Evolutionary conservation across 106 monocot species (phyloP).

Genomic region (Cymbidium sinense): DNA sequence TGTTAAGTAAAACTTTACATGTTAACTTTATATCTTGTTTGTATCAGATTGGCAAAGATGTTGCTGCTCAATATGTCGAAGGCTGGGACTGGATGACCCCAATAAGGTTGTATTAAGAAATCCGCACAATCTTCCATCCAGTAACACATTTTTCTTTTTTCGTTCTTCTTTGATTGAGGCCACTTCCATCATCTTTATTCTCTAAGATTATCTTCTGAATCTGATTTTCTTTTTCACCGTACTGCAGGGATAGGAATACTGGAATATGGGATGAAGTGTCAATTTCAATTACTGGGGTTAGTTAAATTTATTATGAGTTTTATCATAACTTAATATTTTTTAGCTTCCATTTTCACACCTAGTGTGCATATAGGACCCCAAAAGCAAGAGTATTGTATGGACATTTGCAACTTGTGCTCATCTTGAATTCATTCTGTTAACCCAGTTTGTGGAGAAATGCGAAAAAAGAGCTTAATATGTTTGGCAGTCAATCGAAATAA

Average conservation of each 20-base stretch:
- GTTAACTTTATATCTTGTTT: not conserved
- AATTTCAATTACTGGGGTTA: slow-evolving; percentile 72
- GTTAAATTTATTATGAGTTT: slow-evolving; percentile 12
- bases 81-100: slow-evolving; percentile 99
- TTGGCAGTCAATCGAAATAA: not conserved
- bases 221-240: slow-evolving; percentile 3
- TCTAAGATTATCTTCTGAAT: not conserved
- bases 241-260: slow-evolving; percentile 94
- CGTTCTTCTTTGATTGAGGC: not conserved
- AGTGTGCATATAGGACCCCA: not conserved
- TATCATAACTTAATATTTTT: not conserved
- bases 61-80: slow-evolving; percentile 99
- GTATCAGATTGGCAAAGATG: slow-evolving; percentile 94
- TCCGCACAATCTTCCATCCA: not conserved
- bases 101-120: slow-evolving; percentile 59
- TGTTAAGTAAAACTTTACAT: not conserved
- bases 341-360: not conserved
- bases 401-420: not conserved
- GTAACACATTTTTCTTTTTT: not conserved
- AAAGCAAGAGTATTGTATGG: too few relatives aligned
- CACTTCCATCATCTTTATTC: not conserved
- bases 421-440: not conserved
- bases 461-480: not conserved
- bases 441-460: too few relatives aligned
- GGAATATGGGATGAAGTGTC: slow-evolving; percentile 99